Base-by-base conservation (phyloP, 768 basidiomycete species). In the Lactarius tabidus region DNA sequence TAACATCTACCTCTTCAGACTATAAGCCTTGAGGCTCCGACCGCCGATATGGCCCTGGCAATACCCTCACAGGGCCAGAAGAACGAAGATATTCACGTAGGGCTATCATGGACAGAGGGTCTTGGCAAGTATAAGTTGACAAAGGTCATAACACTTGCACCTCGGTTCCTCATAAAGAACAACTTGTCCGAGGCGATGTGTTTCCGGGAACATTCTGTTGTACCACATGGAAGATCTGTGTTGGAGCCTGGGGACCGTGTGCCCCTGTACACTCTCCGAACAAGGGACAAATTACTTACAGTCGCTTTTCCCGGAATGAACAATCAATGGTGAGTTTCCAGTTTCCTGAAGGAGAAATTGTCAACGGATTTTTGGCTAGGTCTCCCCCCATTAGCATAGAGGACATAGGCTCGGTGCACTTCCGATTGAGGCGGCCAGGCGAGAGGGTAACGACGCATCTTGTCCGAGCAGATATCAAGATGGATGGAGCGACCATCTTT, bases 71-170 rank as follows among this genome's bases (percentile, higher is more conserved):
- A 82, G 51, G 79, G 78, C 35, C 86, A 86, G 59, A 85, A 80
- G 67, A 77, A 81, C 2, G 86, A 90, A 55, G 85, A 88, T 72
- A 81, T 87, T 59, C 91, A 95, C 73, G 75, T 92, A 54, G 97
- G 96, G 2, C 71, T 99, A 43, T 95, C 94, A 6, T 98, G 95
- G 85, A 82, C 84, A 20, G 95, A 96, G 75, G 97, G 95, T 1
- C 79, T 88, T n/a, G 97, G 97, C 39, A 98, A 97, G 80, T 98
- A 98, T 75, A 98, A 98, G 73, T 79, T 98, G 38, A 90, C 89
- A 31, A 98, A 98, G 77, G 89, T 98, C 69, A 87, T 99, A 69
- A 95, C 91, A 0, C 78, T 98, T 41, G 81, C 91, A 9, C 97
- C 97, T 31, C 86, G 97, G 54, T 98, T 95, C 79, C 78, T 98